Conservation (phyloP, 2,329 filamentous ascomycete species). For the Diaporthe sp. region DNA sequence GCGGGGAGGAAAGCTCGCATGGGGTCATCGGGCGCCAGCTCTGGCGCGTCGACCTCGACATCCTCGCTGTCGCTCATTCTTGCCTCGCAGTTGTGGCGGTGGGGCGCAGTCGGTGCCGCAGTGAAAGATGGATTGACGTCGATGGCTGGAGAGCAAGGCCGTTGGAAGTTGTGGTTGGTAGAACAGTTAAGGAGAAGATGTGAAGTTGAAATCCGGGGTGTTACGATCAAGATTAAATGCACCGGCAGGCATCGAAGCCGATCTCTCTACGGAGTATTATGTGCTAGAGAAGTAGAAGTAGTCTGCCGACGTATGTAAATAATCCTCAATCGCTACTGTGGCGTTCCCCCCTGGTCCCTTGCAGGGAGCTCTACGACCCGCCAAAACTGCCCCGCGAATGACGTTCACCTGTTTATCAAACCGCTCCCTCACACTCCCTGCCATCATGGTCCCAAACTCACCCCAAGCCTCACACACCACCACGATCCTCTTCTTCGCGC, state of each 20-base stretch:
- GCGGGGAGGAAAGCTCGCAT: slow-evolving; percentile 82
- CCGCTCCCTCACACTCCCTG: background rate
- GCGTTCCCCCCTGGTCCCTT: background rate
- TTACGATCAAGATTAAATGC: slow-evolving; percentile 4
- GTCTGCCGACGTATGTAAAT: background rate
- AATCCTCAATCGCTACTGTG: background rate
- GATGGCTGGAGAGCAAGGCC: background rate
- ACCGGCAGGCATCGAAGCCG: slow-evolving; percentile 6
- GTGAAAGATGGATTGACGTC: background rate
- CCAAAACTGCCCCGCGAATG: slow-evolving; percentile 33
- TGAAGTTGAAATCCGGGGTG: background rate
- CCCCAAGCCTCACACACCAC: slow-evolving; percentile 41
- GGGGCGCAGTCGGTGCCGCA: background rate
- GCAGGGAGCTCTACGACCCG: slow-evolving; percentile 21
- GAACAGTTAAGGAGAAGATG: background rate
- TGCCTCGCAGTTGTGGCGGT: background rate
- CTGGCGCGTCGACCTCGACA: slow-evolving; percentile 64
- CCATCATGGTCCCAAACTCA: slow-evolving; percentile 21
- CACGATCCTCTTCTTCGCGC: slow-evolving; percentile 57
- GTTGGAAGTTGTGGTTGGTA: background rate
- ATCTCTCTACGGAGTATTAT: background rate
- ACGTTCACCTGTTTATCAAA: slow-evolving; percentile 28
- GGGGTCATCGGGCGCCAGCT: slow-evolving; percentile 71
- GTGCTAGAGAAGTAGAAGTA: background rate
- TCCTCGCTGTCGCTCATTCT: slow-evolving; percentile 72